phyloP scores from a whole-genome alignment of 2,329 filamentous ascomycete genomes.

The Botrytis elliptica region DNA sequence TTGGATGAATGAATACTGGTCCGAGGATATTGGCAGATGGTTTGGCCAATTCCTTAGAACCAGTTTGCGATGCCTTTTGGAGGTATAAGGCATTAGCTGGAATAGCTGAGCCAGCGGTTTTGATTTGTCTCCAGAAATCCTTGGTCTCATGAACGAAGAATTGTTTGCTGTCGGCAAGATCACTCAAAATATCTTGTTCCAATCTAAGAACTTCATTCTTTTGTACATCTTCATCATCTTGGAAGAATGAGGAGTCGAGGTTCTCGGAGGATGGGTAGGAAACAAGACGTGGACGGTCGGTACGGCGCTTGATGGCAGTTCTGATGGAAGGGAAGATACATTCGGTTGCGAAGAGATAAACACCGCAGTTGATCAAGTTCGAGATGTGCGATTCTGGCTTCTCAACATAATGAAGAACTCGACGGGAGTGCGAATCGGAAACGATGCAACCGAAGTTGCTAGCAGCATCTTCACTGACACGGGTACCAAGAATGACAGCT shows the following conservation, averaged over 20 bases:
- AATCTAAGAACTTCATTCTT: constrained; percentile 87
- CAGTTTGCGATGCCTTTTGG: constrained; percentile 84
- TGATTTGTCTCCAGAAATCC: constrained; percentile 99
- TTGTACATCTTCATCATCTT: constrained; percentile 69
- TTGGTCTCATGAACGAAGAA: constrained; percentile 99
- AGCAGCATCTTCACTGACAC: constrained; percentile 86
- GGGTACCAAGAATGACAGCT: constrained; percentile 91
- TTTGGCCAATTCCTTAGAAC: constrained; percentile 75
- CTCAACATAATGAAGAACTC: constrained; percentile 98
- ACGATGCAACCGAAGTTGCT: constrained; percentile 98
- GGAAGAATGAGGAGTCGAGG: constrained; percentile 68
- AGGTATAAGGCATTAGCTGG: constrained; percentile 96
- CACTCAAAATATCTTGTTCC: constrained; percentile 94
- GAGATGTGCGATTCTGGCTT: constrained; percentile 97
- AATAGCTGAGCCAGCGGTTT: constrained; percentile 95
- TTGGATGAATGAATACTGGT: constrained; percentile 93
- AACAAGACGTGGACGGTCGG: constrained; percentile 83
- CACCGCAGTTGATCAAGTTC: constrained; percentile 98
- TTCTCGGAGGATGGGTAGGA: constrained; percentile 97
- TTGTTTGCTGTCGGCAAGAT: constrained; percentile 93
- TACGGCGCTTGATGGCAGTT: constrained; percentile 91
- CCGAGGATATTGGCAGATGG: constrained; percentile 85
- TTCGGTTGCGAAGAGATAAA: constrained; percentile 95
- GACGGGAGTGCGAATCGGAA: constrained; percentile 87
- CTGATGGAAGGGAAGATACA: constrained; percentile 96